Conservation (phyloP, 768 basidiomycete species). For the Psilocybe tampanensis region DNA sequence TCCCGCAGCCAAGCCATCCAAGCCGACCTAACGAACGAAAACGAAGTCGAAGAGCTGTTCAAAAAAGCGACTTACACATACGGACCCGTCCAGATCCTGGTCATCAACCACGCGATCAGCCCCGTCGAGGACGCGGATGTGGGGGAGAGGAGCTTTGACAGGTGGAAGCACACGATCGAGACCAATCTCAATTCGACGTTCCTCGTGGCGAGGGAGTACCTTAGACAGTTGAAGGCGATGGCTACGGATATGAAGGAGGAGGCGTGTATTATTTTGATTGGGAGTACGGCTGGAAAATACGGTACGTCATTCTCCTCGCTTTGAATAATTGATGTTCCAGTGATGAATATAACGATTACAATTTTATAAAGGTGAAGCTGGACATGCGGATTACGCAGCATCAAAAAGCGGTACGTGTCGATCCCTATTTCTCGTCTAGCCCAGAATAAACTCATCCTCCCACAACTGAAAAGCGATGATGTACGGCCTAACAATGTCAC, state of each 20-base stretch:
- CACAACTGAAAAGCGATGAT: conserved; percentile 52
- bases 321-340: no score
- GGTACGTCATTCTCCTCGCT: conserved; percentile 38
- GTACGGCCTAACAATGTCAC: conserved; percentile 66
- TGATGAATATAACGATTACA: no score
- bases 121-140: conserved; percentile 48
- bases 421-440: not conserved
- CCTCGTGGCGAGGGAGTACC: conserved; percentile 64
- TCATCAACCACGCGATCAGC: conserved; percentile 67
- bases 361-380: conserved; percentile 51
- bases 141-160: conserved; percentile 57
- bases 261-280: conserved; percentile 65
- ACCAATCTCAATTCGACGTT: conserved; percentile 71
- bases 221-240: conserved; percentile 45
- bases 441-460: not conserved
- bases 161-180: conserved; percentile 63
- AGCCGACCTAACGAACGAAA: conserved; percentile 63
- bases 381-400: conserved; percentile 67
- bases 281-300: conserved; percentile 73
- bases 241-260: conserved; percentile 48
- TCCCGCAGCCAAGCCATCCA: conserved; percentile 41
- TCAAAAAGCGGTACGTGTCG: conserved; percentile 62
- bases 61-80: conserved; percentile 37
- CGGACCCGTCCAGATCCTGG: conserved; percentile 55
- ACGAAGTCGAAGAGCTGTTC: conserved; percentile 54